Conservation (phyloP, 106 monocot species). For the Dioscorea dumetorum region DNA sequence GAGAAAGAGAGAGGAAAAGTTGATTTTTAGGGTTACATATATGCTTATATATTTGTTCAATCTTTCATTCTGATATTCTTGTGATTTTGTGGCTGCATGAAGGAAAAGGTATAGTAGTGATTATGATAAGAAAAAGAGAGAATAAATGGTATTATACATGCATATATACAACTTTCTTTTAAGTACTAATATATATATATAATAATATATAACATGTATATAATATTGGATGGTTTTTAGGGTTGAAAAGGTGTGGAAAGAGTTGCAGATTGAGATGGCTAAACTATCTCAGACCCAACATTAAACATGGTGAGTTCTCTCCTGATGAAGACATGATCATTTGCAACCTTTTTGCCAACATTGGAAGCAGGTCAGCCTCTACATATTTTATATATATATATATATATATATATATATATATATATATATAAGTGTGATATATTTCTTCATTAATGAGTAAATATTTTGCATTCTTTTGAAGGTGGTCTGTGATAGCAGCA, state of each 20-base stretch:
- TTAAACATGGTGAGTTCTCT: constrained; percentile 79
- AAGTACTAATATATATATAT: not conserved
- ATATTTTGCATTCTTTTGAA: constrained; percentile 1
- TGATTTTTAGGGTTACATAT: no score
- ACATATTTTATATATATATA: no score
- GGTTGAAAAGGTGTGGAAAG: constrained; percentile 61
- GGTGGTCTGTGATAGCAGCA: constrained; percentile 64
- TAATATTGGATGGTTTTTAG: constrained; percentile 9
- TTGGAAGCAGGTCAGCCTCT: constrained; percentile 65
- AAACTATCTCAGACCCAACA: constrained; percentile 62
- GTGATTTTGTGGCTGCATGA: no score
- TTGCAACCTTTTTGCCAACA: constrained; percentile 61
- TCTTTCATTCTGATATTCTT: no score
- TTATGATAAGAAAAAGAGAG: no score
- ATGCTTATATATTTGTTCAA: no score
- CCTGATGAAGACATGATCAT: constrained; percentile 67
- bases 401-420: not conserved
- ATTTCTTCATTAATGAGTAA: no score
- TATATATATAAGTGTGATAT: no score
- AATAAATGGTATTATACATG: no score
- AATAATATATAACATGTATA: no score
- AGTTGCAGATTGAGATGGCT: constrained; percentile 62
- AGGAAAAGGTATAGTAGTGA: no score
- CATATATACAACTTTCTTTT: not conserved
- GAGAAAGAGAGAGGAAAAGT: no score